phyloP scores from a whole-genome alignment of 164 flowering plant species.

The Magnolia sinica region DNA sequence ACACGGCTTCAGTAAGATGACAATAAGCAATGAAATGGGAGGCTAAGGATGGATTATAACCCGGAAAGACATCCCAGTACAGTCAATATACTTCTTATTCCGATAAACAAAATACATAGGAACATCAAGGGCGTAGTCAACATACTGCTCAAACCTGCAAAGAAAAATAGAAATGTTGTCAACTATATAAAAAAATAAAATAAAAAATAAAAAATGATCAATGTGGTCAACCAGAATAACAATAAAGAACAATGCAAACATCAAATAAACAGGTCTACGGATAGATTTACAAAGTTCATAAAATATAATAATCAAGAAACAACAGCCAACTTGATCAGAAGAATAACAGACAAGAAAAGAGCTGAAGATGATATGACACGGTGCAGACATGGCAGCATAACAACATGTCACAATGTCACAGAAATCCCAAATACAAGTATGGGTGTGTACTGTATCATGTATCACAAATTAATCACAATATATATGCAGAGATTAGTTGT shows the following conservation, averaged over 20 bases:
- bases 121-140: conserved; percentile 96
- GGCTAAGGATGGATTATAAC: conserved; percentile 29
- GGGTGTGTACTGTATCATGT: neutral
- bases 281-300: neutral
- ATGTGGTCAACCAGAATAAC: neutral
- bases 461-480: neutral
- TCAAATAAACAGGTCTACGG: neutral
- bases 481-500: no score
- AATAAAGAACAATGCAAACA: neutral
- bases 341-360: no score
- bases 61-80: conserved; percentile 92
- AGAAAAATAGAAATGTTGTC: neutral
- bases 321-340: neutral
- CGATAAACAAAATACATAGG: conserved; percentile 98
- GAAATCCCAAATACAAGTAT: neutral
- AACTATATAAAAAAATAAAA: neutral
- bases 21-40: conserved; percentile 8
- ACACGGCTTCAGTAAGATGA: conserved; percentile 4
- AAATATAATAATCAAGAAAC: neutral
- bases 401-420: neutral
- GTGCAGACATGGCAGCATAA: neutral
- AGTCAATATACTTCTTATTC: conserved; percentile 86
- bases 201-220: neutral
- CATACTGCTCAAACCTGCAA: conserved; percentile 94
- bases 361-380: neutral